Percentiles rank a stretch among this genome's conserved stretches.
Conservation (phyloP, 371 early-diverging fungal species). For the Capillidium rhysosporum region DNA sequence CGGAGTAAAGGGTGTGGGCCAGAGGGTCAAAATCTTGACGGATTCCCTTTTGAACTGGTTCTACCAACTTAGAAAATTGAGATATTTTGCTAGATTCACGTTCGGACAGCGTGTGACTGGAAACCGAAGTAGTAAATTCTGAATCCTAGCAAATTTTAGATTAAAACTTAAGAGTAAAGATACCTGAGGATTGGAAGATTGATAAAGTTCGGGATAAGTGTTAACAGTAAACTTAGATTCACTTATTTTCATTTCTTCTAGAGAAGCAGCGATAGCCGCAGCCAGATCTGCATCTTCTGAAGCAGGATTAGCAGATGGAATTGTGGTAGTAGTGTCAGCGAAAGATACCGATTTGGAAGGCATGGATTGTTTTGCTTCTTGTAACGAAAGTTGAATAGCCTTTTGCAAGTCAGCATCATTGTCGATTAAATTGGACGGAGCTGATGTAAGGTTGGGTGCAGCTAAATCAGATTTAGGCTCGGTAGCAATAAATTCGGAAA, state of each 20-base stretch:
- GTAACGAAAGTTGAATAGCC: constrained; percentile 71
- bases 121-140: constrained; percentile 37
- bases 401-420: constrained; percentile 65
- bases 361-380: constrained; percentile 24
- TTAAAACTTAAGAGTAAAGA: constrained; percentile 16
- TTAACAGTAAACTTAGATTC: background rate
- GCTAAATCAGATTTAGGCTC: background rate
- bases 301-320: constrained; percentile 12
- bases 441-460: constrained; percentile 1
- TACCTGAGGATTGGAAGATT: background rate
- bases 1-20: constrained; percentile 31
- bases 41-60: background rate
- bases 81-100: constrained; percentile 14
- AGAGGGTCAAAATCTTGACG: no score
- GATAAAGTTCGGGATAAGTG: background rate
- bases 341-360: constrained; percentile 10
- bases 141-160: constrained; percentile 42
- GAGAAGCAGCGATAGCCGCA: constrained; percentile 83
- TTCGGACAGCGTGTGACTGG: constrained; percentile 36
- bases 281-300: constrained; percentile 73
- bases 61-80: constrained; percentile 9
- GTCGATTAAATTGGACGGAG: constrained; percentile 6
- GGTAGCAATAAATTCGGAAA: constrained; percentile 4
- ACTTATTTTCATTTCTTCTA: constrained; percentile 32
- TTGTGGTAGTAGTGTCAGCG: constrained; percentile 5